phyloP scores from a whole-genome alignment of 2,329 filamentous ascomycete genomes.

The Ascomycota sp. region DNA sequence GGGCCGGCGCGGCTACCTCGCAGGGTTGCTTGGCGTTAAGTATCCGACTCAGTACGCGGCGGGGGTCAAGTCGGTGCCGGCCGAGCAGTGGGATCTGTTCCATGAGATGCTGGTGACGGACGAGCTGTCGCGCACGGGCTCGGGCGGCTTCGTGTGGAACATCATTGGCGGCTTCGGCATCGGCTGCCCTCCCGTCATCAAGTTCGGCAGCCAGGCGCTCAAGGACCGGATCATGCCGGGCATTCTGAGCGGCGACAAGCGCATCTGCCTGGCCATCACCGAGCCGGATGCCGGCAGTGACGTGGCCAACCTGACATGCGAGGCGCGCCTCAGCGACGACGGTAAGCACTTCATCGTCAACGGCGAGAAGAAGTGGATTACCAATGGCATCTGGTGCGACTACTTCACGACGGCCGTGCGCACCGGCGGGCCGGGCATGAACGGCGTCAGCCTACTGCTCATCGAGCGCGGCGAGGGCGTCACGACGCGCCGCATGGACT shows the following conservation, averaged over 20 bases:
- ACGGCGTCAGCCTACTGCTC: slow-evolving; percentile 70
- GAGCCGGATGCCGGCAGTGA: slow-evolving; percentile 90
- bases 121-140: slow-evolving; percentile 71
- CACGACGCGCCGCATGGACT: slow-evolving; percentile 87
- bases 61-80: slow-evolving; percentile 51
- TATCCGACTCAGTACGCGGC: slow-evolving; percentile 59
- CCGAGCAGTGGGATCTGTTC: slow-evolving; percentile 94
- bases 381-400: slow-evolving; percentile 87
- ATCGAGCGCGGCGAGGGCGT: slow-evolving; percentile 84
- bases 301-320: slow-evolving; percentile 84
- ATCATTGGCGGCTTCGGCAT: slow-evolving; percentile 92
- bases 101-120: slow-evolving; percentile 92
- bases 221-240: slow-evolving; percentile 73
- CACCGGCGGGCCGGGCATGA: slow-evolving; percentile 75
- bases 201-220: slow-evolving; percentile 70
- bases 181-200: slow-evolving; percentile 72
- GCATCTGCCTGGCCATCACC: slow-evolving; percentile 91
- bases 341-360: slow-evolving; percentile 99
- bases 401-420: slow-evolving; percentile 96
- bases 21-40: slow-evolving; percentile 67
- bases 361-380: slow-evolving; percentile 99
- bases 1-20: slow-evolving; percentile 77
- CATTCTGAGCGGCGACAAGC: slow-evolving; percentile 79
- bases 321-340: slow-evolving; percentile 83
- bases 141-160: slow-evolving; percentile 91